Base-by-base conservation (phyloP, 2,329 filamentous ascomycete genomes). In the Venturia asperata region DNA sequence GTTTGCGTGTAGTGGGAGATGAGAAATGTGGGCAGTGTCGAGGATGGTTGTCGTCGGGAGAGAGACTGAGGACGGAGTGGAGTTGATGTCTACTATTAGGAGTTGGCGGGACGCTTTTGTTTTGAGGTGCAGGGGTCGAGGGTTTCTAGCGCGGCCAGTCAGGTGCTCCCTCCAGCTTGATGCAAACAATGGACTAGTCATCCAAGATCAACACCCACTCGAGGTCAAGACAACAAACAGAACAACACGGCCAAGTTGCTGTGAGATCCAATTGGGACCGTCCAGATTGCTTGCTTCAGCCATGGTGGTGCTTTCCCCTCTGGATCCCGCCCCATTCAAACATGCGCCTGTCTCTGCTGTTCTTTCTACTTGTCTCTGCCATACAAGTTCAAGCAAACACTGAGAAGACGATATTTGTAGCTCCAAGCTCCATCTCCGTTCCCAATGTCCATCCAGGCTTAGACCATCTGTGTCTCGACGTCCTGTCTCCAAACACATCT, bases 371-470 rank as follows among this genome's bases (percentile, higher is more conserved):
- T 45, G 61, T 49, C 24, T 39, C n/a, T 19, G 19, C 30, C 45
- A 30, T 63, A 15, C 71, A 74, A 69, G 56, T 63, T 17, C 71
- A 74, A 69, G 91, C 89, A 74, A 97, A 99, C 75, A 88, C 89
- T 65, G 94, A 97, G 75, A 99, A 99, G 78, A 82, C 85, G 70
- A 91, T 97, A 72, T 97, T 99, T 78, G 80, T 88, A 43, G 91
- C 85, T 27, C 92, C 92, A 13, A 73, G 78, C 41, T 75, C 80
- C 41, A 75, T 85, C 71, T 75, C 80, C 64, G 76, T 89, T 58
- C 83, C 87, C 43, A 75, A 82, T 64, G 74, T 79, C 62, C 81
- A 80, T 69, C 83, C 83, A 66, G 60, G 60, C 64, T 75, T 90
- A 62, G 80, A 84, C 66, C 79, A 84, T 71, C 80, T 92, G 45